Evolutionary conservation across 148 eudicot species (phyloP), one percentile per base, ranked within the genome.

Genomic region (Amaranthus palmeri): DNA sequence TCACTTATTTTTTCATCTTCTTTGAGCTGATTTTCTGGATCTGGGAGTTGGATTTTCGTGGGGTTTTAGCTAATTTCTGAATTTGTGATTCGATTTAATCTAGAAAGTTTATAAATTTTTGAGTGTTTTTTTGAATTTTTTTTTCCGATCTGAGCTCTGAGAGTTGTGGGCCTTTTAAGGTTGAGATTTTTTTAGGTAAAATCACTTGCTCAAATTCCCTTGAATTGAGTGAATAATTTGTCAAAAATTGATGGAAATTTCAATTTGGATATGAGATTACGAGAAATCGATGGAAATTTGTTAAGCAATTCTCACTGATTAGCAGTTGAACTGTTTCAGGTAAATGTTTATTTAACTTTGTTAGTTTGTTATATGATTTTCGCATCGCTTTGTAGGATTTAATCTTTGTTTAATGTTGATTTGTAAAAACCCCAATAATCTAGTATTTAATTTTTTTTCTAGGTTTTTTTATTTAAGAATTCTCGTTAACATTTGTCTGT

Each of bases 241-340:
- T 9, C 12, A 55, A 25, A 25, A 25, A 6, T 46, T 46, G 59
- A n/a, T n/a, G n/a, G n/a, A n/a, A n/a, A n/a, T n/a, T n/a, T n/a
- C n/a, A n/a, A n/a, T 63, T 61, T 57, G 42, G 42, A 13, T 68
- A 25, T 25, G 36, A 25, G 36, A 25, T 25, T 25, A 25, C 36
- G 36, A 25, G 36, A 25, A 25, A 25, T 25, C 36, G 36, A 25
- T 25, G 36, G 36, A 25, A 25, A 25, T 25, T 25, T 25, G 75
- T 54, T 45, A 67, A 66, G 45, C 40, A 52, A 49, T 77, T 50
- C 53, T 68, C 44, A 45, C 12, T 53, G 25, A 61, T 73, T 62
- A 65, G 50, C 54, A 73, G 74, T 69, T 69, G 74, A 73, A 54
- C 66, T 74, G 77, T 73, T 63, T 67, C 81, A 73, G 81, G 81